Evolutionary conservation across 225 moss, liverwort and hornwort species (phyloP).

Genomic region (Bryoerythrophyllum caledonicum): DNA sequence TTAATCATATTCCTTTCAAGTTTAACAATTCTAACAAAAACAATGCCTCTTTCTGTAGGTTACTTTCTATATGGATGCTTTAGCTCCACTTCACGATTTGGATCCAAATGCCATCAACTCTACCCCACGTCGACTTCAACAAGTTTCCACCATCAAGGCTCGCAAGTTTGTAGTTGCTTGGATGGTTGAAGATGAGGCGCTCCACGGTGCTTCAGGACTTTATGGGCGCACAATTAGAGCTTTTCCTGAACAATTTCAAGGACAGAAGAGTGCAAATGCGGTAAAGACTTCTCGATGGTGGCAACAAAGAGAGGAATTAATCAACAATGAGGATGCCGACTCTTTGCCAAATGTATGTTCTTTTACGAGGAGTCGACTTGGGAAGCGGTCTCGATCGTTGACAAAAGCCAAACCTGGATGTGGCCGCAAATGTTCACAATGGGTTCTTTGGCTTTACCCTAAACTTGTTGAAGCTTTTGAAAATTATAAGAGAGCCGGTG

Average conservation of each 20-base stretch:
- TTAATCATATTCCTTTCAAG: too few species aligned
- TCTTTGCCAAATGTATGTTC: not conserved
- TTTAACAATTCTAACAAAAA: too few species aligned
- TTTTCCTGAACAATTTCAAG: not conserved
- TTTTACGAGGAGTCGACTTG: too few species aligned
- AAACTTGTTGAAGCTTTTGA: not conserved
- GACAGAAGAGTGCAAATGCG: not conserved
- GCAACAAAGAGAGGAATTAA: not conserved
- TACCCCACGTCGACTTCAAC: not conserved
- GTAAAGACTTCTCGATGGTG: not conserved
- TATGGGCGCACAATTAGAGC: not conserved
- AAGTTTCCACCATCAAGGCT: not conserved
- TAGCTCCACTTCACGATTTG: not conserved
- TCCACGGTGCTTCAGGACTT: not conserved
- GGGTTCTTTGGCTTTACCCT: not conserved
- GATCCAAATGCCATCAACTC: not conserved
- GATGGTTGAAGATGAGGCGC: not conserved
- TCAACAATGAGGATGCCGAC: not conserved
- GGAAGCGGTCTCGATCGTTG: not conserved
- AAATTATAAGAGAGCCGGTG: not conserved
- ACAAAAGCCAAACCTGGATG: not conserved
- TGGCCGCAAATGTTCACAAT: not conserved
- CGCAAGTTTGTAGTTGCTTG: not conserved
- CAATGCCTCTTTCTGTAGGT: too few species aligned
- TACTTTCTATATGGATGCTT: not conserved